These are phyloP conservation scores for Dendryphion nanum DNA, from an alignment of 2,329 filamentous ascomycete genomes.

Conservation along the genomic window DNA sequence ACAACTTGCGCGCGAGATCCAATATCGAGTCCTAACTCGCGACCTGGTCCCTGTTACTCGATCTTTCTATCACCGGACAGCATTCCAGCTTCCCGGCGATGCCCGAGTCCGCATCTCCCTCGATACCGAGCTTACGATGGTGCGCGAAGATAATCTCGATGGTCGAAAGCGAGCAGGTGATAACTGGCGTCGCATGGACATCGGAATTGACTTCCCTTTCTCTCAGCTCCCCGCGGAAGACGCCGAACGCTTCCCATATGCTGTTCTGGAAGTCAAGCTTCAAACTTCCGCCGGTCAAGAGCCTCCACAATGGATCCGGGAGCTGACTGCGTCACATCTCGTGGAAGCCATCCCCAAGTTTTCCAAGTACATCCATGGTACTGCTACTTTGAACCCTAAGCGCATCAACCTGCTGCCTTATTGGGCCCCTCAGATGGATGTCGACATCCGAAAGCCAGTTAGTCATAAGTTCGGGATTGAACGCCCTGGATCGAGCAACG, in stretches of 20 bases:
- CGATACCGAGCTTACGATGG: constrained; percentile 93
- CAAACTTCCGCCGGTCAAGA: constrained; percentile 95
- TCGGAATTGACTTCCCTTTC: constrained; percentile 95
- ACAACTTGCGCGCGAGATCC: constrained; percentile 84
- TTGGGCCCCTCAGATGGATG: constrained; percentile 98
- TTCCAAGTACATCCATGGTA: constrained; percentile 98
- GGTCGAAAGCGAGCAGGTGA: constrained; percentile 72
- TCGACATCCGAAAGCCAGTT: constrained; percentile 91
- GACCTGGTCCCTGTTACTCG: constrained; percentile 86
- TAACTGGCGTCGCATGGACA: constrained; percentile 97
- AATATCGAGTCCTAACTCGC: constrained; percentile 87
- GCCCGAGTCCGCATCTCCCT: constrained; percentile 94
- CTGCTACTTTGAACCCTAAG: constrained; percentile 79
- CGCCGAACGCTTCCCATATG: constrained; percentile 90
- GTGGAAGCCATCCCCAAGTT: constrained; percentile 99
- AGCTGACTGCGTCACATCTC: constrained; percentile 87
- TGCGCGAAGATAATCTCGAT: constrained; percentile 91
- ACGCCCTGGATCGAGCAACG: constrained; percentile 70
- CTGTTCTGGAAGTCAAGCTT: constrained; percentile 93
- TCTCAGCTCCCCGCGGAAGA: constrained; percentile 82
- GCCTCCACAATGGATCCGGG: constrained; percentile 92
- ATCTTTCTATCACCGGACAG: constrained; percentile 97
- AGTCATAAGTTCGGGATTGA: constrained; percentile 90
- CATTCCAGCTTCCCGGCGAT: constrained; percentile 95
- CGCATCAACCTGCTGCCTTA: constrained; percentile 89